Evolutionary conservation across 352 stramenopile species (phyloP), one percentile per base, ranked within the genome.

Genomic region (Phytophthora syringae): DNA sequence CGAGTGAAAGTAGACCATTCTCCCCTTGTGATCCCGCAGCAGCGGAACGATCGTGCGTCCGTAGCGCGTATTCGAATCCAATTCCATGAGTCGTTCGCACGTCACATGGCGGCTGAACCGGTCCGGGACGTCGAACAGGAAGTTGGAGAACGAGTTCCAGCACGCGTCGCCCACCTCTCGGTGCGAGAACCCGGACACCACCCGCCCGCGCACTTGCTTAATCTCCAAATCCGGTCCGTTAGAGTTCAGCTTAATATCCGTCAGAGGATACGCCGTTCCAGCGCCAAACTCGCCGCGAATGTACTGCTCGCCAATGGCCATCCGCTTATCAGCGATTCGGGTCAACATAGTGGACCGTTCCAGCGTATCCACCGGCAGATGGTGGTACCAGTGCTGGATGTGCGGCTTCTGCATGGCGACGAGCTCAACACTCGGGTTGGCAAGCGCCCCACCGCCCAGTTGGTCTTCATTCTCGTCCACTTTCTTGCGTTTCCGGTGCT

Each of bases 211-310:
- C 30, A 92, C 66, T 52, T 91, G 68, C 59, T 90, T 84, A 61
- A 94, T 90, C 70, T 94, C 83, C 52, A 94, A 81, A 66, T 94
- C 83, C 7, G 85, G 85, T 2, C 83, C 84, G 37, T 89, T 90
- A 49, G 80, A 90, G 61, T 90, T 92, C 16, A 94, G 67, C 45
- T 91, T 91, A 60, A 94, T 90, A 43, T 94, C 82, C 64, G 86
- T 89, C 20, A 84, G 57, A 34, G 85, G 85, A 61, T 90, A 92
- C 25, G 70, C 68, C 24, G 74, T 61, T 3, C 66, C 71, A 1
- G 67, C 57, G 27, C 71, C 74, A 57, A 92, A 90, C 45, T 88
- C 79, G 36, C 60, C 70, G 37, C 82, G 67, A 27, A 89, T 70
- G 52, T 80, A 86, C 54, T 80, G 70, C 45, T 83, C 67, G 18